Percentiles rank a stretch among this genome's conserved stretches.
These are phyloP conservation scores for Aquanectria penicillioides DNA, from an alignment of 2,329 filamentous ascomycete species.

Conservation along the genomic window DNA sequence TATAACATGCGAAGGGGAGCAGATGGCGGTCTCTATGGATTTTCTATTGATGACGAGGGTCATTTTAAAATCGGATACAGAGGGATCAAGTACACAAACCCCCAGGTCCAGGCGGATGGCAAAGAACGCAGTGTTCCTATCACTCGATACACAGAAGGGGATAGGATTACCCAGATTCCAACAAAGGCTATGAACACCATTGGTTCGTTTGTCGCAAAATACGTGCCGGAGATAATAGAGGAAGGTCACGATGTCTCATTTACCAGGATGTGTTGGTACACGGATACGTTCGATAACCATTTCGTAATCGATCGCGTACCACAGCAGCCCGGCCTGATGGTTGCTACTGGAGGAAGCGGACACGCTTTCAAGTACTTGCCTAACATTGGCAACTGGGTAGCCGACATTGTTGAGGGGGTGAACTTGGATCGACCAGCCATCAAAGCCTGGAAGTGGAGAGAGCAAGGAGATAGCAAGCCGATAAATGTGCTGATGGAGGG, in stretches of 20 bases:
- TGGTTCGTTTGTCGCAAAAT: conserved; percentile 48
- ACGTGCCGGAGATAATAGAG: conserved; percentile 53
- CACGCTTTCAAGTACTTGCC: conserved; percentile 72
- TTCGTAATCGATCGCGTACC: conserved; percentile 48
- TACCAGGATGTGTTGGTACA: conserved; percentile 46
- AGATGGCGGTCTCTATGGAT: conserved; percentile 58
- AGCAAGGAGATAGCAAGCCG: neutral
- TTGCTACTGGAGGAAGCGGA: conserved; percentile 69
- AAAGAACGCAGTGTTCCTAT: conserved; percentile 51
- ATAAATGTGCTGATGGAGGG: conserved; percentile 18
- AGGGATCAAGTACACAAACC: conserved; percentile 61
- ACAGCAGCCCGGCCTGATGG: conserved; percentile 67
- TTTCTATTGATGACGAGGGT: conserved; percentile 54
- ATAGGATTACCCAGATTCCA: conserved; percentile 40
- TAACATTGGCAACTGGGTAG: conserved; percentile 64
- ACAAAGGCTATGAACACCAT: conserved; percentile 41
- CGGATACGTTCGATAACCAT: conserved; percentile 47
- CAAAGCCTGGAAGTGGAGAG: conserved; percentile 21
- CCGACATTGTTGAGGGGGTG: conserved; percentile 49
- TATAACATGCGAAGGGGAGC: conserved; percentile 33
- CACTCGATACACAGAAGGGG: conserved; percentile 48
- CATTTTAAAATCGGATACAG: conserved; percentile 62
- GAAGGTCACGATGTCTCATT: conserved; percentile 50
- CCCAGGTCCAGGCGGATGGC: conserved; percentile 48
- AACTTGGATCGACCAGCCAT: neutral